A percentile compares a stretch with the other conserved stretches of the same genome.
phyloP scores from a whole-genome alignment of 2,329 filamentous ascomycete species.

The Didymosphaeria variabile region DNA sequence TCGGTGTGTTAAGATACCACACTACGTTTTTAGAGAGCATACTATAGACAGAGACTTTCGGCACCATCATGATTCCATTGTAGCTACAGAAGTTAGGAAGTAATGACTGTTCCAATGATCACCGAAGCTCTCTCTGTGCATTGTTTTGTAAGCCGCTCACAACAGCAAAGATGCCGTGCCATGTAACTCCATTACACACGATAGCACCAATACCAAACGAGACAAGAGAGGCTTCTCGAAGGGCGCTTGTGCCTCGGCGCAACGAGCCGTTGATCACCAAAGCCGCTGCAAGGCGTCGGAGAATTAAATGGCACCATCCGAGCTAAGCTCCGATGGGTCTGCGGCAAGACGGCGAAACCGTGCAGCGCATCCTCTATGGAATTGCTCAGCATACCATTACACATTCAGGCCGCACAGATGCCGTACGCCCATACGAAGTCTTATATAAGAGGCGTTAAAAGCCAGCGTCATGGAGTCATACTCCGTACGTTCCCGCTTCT shows the following conservation, averaged over 20 bases:
- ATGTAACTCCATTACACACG: neutral
- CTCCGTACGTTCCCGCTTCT: neutral
- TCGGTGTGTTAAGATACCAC: neutral
- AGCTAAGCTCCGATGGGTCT: conserved; percentile 31
- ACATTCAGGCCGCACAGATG: conserved; percentile 26
- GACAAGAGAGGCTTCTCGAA: neutral
- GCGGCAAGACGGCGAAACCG: conserved; percentile 4
- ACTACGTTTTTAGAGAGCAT: neutral
- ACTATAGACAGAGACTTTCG: neutral
- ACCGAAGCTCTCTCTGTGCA: neutral
- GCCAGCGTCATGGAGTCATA: neutral
- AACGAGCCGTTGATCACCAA: conserved; percentile 21
- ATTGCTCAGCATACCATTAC: conserved; percentile 31
- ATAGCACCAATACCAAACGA: neutral
- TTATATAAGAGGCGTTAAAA: conserved; percentile 7
- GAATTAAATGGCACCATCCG: conserved; percentile 42
- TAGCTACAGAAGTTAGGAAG: neutral
- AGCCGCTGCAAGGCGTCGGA: conserved; percentile 45
- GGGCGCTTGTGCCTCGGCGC: conserved; percentile 7
- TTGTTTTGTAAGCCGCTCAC: neutral
- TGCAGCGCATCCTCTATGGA: conserved; percentile 3
- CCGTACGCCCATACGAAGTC: neutral
- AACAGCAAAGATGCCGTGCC: neutral
- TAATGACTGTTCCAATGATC: neutral
- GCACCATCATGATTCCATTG: neutral